Evolutionary conservation across 2,329 filamentous ascomycete genomes (phyloP).

Genomic region (Chrysoporthe austroafricana): DNA sequence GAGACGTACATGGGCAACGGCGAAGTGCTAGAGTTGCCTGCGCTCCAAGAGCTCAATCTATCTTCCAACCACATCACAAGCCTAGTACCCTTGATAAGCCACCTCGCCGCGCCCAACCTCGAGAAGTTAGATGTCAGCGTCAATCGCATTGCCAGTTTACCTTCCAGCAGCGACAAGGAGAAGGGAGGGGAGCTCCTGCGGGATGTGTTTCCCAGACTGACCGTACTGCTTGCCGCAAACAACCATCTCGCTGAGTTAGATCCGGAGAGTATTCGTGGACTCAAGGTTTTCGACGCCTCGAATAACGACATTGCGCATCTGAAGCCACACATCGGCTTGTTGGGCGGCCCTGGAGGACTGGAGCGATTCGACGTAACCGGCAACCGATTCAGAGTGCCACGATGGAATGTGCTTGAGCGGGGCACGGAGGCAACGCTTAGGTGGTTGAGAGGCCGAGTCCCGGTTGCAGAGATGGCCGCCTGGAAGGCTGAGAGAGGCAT

Average conservation of each 20-base stretch:
- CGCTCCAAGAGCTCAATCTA: conserved; percentile 77
- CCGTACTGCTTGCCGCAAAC: conserved; percentile 73
- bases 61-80: conserved; percentile 74
- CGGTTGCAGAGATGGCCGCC: conserved; percentile 61
- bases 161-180: conserved; percentile 42
- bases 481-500: conserved; percentile 55
- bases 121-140: conserved; percentile 79
- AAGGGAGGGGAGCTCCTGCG: conserved; percentile 50
- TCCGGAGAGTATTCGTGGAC: conserved; percentile 72
- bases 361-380: conserved; percentile 77
- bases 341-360: conserved; percentile 65
- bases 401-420: conserved; percentile 80
- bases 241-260: conserved; percentile 78
- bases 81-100: conserved; percentile 65
- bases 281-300: conserved; percentile 76
- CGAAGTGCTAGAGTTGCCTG: conserved; percentile 69
- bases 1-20: conserved; percentile 62
- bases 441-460: conserved; percentile 79
- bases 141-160: conserved; percentile 77
- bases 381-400: conserved; percentile 86
- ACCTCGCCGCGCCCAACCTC: conserved; percentile 74
- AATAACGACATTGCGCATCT: conserved; percentile 87
- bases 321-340: conserved; percentile 78
- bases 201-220: conserved; percentile 69
- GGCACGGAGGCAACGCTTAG: conserved; percentile 83